phyloP scores from a whole-genome alignment of 352 stramenopile genomes.

The Phytophthora uliginosa region DNA sequence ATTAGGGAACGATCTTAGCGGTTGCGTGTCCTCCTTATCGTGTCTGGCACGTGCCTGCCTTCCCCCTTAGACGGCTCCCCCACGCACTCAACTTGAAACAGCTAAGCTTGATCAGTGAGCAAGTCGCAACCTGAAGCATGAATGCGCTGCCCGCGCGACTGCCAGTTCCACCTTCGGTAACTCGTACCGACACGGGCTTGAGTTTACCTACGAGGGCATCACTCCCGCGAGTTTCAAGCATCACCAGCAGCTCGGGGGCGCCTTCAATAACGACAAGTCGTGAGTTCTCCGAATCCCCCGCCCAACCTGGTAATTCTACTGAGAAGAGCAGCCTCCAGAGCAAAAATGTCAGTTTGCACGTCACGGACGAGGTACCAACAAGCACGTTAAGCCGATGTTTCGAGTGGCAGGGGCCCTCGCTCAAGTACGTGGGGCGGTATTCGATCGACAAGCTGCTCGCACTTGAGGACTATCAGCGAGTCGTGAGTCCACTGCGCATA shows the following conservation, averaged over 20 bases:
- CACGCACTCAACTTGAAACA: conserved; percentile 2
- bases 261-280: conserved; percentile 2
- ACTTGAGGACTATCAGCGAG: conserved; percentile 30
- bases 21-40: conserved; percentile 7
- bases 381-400: neutral
- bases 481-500: conserved; percentile 10
- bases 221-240: neutral
- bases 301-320: neutral
- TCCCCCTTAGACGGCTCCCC: neutral
- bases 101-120: neutral
- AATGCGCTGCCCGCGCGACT: neutral
- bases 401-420: neutral
- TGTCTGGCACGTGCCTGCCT: conserved; percentile 3
- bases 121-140: neutral
- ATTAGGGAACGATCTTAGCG: conserved; percentile 4
- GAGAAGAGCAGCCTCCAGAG: neutral
- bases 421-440: conserved; percentile 24
- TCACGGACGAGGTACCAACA: neutral
- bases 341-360: neutral
- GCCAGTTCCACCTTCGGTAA: neutral
- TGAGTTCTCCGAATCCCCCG: neutral
- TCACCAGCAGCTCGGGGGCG: neutral
- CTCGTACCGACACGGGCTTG: neutral
- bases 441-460: conserved; percentile 33
- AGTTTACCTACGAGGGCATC: neutral